Evolutionary conservation across 1,284 basidiomycete genomes (phyloP), one percentile per base, ranked within the genome.

Genomic region (Agaricales sp.): DNA sequence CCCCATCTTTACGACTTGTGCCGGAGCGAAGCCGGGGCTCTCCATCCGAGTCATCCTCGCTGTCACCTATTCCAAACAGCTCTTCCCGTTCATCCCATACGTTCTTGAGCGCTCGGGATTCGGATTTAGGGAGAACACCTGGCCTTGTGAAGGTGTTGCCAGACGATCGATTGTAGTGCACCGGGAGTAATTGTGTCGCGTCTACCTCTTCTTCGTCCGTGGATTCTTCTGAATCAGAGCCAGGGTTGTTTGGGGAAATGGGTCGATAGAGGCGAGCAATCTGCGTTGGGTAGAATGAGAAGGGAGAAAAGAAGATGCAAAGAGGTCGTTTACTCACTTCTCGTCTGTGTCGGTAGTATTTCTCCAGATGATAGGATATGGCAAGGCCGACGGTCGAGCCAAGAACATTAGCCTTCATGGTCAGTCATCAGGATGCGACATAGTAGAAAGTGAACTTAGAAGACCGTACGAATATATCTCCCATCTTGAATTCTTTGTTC

Each of bases 71-170:
- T 26, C 70, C 80, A 59, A 90, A 90, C 35, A 86, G 53, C 50
- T 87, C 87, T 61, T 89, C 85, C 16, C 78, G 71, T 57, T 86
- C 82, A 54, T 88, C 82, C 84, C 85, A 87, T 21, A 87, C 78
- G 58, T 89, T 72, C 11, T 71, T 70, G 30, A 87, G 64, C 19
- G 71, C 64, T 23, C 64, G 58, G 38, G 55, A 55, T 58, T 63
- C 26, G 6, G 26, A 30, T 30, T 30, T 30, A 14, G 14, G 14
- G 14, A 30, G 26, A 30, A 30, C 43, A 53, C 49, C 3, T 45
- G 22, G 30, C 20, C 52, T 46, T 21, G 18, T 48, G 44, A 22
- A 57, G 41, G 52, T 56, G 59, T 48, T 58, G 30, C 0, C 53
- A 48, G 25, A 50, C 43, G 26, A 50, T 45, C 2, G 55, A 22